phyloP scores from a whole-genome alignment of 768 basidiomycete species.

The Serendipita sp. region DNA sequence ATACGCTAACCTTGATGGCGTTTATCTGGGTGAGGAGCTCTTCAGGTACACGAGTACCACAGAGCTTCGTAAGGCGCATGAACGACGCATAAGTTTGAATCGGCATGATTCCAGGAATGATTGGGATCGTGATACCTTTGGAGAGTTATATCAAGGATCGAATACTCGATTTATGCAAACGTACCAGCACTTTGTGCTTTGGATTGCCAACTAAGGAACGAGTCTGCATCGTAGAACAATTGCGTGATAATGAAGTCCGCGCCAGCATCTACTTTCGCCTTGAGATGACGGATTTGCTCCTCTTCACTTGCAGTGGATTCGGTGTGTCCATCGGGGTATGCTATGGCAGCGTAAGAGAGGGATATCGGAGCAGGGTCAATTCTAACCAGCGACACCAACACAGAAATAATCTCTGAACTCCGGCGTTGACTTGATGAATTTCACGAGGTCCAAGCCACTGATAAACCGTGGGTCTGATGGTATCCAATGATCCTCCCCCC shows the following conservation, averaged over 20 bases:
- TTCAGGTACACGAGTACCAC: slow-evolving; percentile 60
- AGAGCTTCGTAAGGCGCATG: slow-evolving; percentile 76
- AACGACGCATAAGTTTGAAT: slow-evolving; percentile 95
- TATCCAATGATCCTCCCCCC: slow-evolving; percentile 88
- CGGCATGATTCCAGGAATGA: slow-evolving; percentile 95
- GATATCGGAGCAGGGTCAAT: not conserved
- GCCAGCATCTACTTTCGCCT: slow-evolving; percentile 81
- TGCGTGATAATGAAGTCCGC: slow-evolving; percentile 95
- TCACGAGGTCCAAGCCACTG: slow-evolving; percentile 78
- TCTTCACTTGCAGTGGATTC: slow-evolving; percentile 45
- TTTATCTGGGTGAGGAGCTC: slow-evolving; percentile 50
- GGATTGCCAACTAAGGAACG: slow-evolving; percentile 64
- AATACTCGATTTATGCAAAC: not conserved
- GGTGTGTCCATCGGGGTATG: slow-evolving; percentile 81
- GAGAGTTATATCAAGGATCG: slow-evolving; percentile 1
- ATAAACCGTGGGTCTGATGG: slow-evolving; percentile 70
- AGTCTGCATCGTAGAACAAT: slow-evolving; percentile 89
- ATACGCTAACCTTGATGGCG: slow-evolving; percentile 48
- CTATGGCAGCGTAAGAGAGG: slow-evolving; percentile 23
- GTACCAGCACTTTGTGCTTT: slow-evolving; percentile 58
- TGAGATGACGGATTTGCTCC: slow-evolving; percentile 50
- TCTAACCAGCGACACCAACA: slow-evolving; percentile 79
- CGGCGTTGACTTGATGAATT: slow-evolving; percentile 62
- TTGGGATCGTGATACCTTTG: slow-evolving; percentile 72
- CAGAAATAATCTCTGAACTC: slow-evolving; percentile 78